Base-by-base conservation (phyloP, 805 yeast species). In the Candida coquimbonensis region DNA sequence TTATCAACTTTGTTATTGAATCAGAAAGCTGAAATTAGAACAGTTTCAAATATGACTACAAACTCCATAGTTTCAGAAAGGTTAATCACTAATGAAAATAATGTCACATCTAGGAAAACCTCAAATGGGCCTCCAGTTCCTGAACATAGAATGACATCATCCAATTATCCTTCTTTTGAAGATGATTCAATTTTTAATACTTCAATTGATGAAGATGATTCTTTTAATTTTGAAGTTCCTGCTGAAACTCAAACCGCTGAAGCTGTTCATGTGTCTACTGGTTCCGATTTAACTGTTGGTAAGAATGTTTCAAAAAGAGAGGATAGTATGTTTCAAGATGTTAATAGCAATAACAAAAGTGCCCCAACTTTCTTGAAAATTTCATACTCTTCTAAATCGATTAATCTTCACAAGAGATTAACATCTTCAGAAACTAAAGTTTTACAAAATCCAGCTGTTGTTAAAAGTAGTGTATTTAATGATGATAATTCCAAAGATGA, bases 171-270 rank as follows among this genome's bases (percentile, higher is more conserved):
- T 4, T 53, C 59, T 4, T 47, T 45, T 13, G 52, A 52, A 7
- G 45, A 42, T 29, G 43, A 35, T 1, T 42, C 51, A 2, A 24
- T 40, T 25, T 16, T 46, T 43, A 36, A 40, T 34, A 16, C 37
- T 11, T 46, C 48, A 1, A 44, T 45, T 16, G 51, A 54, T 21
- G 59, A 55, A 14, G 33, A 55, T 14, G 33, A 44, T 8, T 55
- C 63, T 9, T 59, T 57, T 43, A 61, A 60, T 39, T 55, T 56
- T 42, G 63, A 58, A 38, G 38, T 57, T 4, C 61, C 62, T 37
- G 43, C 54, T 0, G 42, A 45, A 17, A 55, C 62, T 11, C 57
- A 56, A 43, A 33, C 53, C 34, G 63, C 62, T 19, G 54, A 59
- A 16, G 53, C 56, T 9, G 47, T 59, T 32, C 52, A 53, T 16